Conservation (phyloP, 768 basidiomycete genomes). For the Phallus indusiatus region DNA sequence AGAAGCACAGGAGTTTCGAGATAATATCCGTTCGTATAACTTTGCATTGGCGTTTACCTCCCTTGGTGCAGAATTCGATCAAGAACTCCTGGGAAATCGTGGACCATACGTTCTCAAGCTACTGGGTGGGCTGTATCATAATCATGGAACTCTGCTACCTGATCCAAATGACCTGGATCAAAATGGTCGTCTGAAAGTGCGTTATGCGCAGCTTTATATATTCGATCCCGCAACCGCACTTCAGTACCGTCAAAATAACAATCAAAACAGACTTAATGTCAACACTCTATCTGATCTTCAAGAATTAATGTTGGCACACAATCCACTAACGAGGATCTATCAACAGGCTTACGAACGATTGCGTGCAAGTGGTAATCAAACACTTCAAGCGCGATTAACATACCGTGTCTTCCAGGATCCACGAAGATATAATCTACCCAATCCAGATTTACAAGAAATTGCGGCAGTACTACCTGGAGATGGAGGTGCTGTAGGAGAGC, state of each 20-base stretch:
- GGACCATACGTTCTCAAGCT: constrained; percentile 18
- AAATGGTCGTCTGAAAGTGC: constrained; percentile 11
- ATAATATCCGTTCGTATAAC: constrained; percentile 33
- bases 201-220: constrained; percentile 34
- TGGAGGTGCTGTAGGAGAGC: constrained; percentile 12
- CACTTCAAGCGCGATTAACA: not conserved
- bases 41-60: constrained; percentile 32
- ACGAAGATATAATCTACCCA: not conserved
- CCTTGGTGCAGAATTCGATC: constrained; percentile 23
- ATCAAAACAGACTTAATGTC: not conserved
- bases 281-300: not conserved
- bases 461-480: constrained; percentile 32
- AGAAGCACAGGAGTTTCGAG: constrained; percentile 20
- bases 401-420: not conserved
- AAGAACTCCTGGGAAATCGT: constrained; percentile 19
- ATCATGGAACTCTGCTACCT: not conserved
- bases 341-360: not conserved
- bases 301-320: not conserved
- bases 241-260: not conserved
- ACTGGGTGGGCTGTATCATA: not conserved
- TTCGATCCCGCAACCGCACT: constrained; percentile 24
- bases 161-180: not conserved
- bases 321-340: not conserved
- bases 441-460: constrained; percentile 34
- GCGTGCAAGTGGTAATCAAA: not conserved